These are phyloP conservation scores for Pisolithus sp. DNA, from an alignment of 768 basidiomycete genomes.

Conservation along the genomic window DNA sequence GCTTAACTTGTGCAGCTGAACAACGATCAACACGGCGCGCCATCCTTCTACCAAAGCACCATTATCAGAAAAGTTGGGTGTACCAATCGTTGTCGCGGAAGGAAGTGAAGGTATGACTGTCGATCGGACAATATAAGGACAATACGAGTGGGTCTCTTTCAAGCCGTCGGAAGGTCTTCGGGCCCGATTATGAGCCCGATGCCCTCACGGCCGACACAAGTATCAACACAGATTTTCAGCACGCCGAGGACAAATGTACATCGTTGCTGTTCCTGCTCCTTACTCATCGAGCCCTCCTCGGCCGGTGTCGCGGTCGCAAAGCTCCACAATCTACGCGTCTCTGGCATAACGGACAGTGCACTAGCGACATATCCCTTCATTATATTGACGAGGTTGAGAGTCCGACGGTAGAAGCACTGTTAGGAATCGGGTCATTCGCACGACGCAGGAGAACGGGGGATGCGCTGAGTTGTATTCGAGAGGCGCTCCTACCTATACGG, in stretches of 20 bases:
- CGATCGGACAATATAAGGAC: slow-evolving; percentile 75
- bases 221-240: slow-evolving; percentile 15
- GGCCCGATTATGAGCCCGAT: slow-evolving; percentile 10
- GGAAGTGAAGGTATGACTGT: slow-evolving; percentile 57
- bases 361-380: slow-evolving; percentile 41
- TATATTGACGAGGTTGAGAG: slow-evolving; percentile 9
- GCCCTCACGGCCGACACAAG: slow-evolving; percentile 4
- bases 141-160: slow-evolving; percentile 79
- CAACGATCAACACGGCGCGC: slow-evolving; percentile 67
- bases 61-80: slow-evolving; percentile 18
- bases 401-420: not conserved
- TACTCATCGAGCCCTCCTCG: too few species aligned
- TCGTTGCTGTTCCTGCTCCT: too few species aligned
- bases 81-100: slow-evolving; percentile 6
- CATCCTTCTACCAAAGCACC: slow-evolving; percentile 58
- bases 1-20: slow-evolving; percentile 59
- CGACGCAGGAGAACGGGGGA: slow-evolving; percentile 12
- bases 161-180: slow-evolving; percentile 62
- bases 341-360: slow-evolving; percentile 67
- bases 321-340: slow-evolving; percentile 74
- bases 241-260: not conserved
- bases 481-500: slow-evolving; percentile 13
- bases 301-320: slow-evolving; percentile 35
- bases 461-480: slow-evolving; percentile 4
- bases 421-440: slow-evolving; percentile 5